Conservation (phyloP, 495 filamentous ascomycete genomes). For the Penicilliopsis zonata region DNA sequence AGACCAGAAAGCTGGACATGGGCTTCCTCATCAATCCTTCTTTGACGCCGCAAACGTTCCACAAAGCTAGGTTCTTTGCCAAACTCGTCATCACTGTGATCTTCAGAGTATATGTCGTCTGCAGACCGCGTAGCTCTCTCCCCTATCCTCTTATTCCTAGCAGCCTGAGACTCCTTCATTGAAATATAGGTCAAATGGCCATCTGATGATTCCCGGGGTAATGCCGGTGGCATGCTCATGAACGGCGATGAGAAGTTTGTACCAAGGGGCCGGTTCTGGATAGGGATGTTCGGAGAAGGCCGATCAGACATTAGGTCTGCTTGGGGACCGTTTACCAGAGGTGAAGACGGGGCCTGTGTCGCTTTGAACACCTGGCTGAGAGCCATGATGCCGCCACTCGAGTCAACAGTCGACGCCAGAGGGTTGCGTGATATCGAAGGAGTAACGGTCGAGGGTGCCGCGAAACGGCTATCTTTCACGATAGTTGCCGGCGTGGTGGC, state of each 20-base stretch:
- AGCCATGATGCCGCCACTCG: conserved; percentile 31
- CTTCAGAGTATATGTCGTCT: conserved; percentile 23
- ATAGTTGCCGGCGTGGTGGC: conserved; percentile 30
- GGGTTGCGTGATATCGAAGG: conserved; percentile 35
- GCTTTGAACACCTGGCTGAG: conserved; percentile 40
- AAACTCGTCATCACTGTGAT: conserved; percentile 35
- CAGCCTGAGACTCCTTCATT: conserved; percentile 38
- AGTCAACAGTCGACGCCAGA: conserved; percentile 26
- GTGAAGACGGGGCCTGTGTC: conserved; percentile 42
- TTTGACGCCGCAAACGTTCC: conserved; percentile 23
- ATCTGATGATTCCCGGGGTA: conserved; percentile 30
- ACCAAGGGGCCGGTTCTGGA: conserved; percentile 26
- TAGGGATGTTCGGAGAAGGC: conserved; percentile 39
- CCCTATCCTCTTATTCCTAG: conserved; percentile 18
- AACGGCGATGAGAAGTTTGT: conserved; percentile 31
- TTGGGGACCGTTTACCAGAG: conserved; percentile 24
- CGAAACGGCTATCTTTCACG: conserved; percentile 19
- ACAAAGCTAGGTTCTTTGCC: conserved; percentile 32
- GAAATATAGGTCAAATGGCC: conserved; percentile 37
- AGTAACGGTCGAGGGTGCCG: conserved; percentile 17
- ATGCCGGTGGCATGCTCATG: conserved; percentile 15
- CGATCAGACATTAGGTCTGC: conserved; percentile 34
- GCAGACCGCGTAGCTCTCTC: conserved; percentile 30
- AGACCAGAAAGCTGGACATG: conserved; percentile 28
- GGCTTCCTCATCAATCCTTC: conserved; percentile 23